phyloP scores from a whole-genome alignment of 2,329 filamentous ascomycete genomes.

The Fusarium sp. region DNA sequence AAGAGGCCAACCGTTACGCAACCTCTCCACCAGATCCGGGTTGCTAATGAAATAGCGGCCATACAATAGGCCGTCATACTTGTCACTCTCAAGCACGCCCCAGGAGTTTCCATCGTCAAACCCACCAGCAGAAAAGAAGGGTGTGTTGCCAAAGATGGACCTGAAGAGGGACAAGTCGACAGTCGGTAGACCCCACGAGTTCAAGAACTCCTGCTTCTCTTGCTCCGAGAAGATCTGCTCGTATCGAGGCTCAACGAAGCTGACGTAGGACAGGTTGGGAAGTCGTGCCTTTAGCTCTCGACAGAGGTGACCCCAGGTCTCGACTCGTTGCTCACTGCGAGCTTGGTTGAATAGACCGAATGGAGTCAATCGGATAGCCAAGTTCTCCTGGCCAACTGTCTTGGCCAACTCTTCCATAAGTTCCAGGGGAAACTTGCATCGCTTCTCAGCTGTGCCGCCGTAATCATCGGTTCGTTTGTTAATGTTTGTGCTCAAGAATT shows the following conservation, averaged over 20 bases:
- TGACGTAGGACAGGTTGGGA: conserved; percentile 63
- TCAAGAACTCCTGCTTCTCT: conserved; percentile 62
- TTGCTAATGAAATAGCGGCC: conserved; percentile 62
- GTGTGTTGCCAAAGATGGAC: conserved; percentile 62
- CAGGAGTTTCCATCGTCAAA: conserved; percentile 64
- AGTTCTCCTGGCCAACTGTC: conserved; percentile 58
- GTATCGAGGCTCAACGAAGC: conserved; percentile 66
- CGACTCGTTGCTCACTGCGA: conserved; percentile 61
- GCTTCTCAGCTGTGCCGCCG: conserved; percentile 48
- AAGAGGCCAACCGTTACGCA: conserved; percentile 55
- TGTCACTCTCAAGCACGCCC: conserved; percentile 57
- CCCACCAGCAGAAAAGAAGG: conserved; percentile 67
- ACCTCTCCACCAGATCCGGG: conserved; percentile 59
- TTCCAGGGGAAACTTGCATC: conserved; percentile 65
- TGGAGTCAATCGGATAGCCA: conserved; percentile 60
- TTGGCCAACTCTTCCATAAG: conserved; percentile 60
- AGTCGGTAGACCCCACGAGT: conserved; percentile 58
- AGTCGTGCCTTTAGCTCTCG: conserved; percentile 58
- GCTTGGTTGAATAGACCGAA: conserved; percentile 66
- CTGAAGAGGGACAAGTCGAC: conserved; percentile 62
- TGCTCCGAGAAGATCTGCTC: conserved; percentile 63
- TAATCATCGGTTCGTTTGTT: conserved; percentile 54
- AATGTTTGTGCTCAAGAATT: conserved; percentile 53
- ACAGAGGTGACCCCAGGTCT: conserved; percentile 65
- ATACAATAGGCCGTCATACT: conserved; percentile 60